phyloP scores from a whole-genome alignment of 306 rosid genomes.

The Albizia julibrissin region DNA sequence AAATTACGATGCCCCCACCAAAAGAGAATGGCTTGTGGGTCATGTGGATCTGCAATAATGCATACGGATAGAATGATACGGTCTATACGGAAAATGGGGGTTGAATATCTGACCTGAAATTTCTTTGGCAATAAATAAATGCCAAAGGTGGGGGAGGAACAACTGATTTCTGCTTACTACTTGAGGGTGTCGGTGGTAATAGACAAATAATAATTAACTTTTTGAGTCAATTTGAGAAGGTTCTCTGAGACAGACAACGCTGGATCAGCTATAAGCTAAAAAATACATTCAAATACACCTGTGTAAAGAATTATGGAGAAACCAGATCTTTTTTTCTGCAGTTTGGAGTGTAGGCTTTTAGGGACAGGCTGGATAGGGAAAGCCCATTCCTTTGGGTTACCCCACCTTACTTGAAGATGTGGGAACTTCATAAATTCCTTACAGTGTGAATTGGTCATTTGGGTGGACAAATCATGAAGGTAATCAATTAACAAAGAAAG shows the following conservation, averaged over 20 bases:
- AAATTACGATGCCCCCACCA: constrained; percentile 18
- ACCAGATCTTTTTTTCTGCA: constrained; percentile 41
- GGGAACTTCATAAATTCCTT: constrained; percentile 33
- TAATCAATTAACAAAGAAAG: neutral
- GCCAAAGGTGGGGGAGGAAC: constrained; percentile 18
- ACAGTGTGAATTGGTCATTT: constrained; percentile 27
- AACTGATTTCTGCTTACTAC: constrained; percentile 29
- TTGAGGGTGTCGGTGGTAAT: constrained; percentile 74
- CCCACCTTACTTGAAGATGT: constrained; percentile 45
- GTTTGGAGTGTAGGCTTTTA: constrained; percentile 33
- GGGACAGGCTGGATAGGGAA: constrained; percentile 66
- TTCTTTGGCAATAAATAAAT: constrained; percentile 40
- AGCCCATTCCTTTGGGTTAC: constrained; percentile 47
- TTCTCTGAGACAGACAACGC: constrained; percentile 37
- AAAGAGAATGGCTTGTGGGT: constrained; percentile 14
- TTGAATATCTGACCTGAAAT: constrained; percentile 14
- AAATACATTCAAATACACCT: constrained; percentile 21
- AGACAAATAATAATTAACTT: constrained; percentile 8
- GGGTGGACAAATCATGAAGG: constrained; percentile 19
- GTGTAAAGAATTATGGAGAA: constrained; percentile 34
- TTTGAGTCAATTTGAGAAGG: constrained; percentile 17
- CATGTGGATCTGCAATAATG: constrained; percentile 17
- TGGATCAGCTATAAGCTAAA: constrained; percentile 43
- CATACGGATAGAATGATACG: constrained; percentile 55
- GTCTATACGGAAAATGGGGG: constrained; percentile 57